Evolutionary conservation across 805 yeast species (phyloP), one percentile per base, ranked within the genome.

Genomic region (Spathaspora passalidarum): DNA sequence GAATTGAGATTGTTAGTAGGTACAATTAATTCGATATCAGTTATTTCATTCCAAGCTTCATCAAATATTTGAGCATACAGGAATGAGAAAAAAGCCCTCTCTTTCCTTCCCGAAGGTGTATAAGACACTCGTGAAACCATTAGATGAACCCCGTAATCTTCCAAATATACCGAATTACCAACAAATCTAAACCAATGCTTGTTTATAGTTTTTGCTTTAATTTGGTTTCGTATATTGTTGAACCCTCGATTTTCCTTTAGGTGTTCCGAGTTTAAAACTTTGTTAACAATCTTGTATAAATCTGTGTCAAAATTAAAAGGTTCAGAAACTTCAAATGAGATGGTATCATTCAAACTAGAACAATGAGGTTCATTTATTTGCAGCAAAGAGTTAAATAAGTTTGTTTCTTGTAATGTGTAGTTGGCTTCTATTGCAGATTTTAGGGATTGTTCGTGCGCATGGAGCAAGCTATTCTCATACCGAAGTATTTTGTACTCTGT

Each of bases 141-240:
- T 14, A 54, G 56, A 46, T 66, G 66, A 5, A 64, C 59, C 7
- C 66, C 61, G 37, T 57, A 64, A n/a, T 62, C 59, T 44, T 59
- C 51, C 13, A 65, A 47, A 59, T 60, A 65, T 2, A 62, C 66
- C 5, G 64, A 56, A 5, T 65, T 54, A 1, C 69, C 69, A 3
- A 62, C 60, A 44, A 66, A 57, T 29, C 59, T 52, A 44, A 51
- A 60, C 69, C 69, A 66, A 43, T 60, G 55, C 20, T 54, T 46
- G 11, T 53, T 53, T 5, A 48, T 32, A 1, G 43, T 40, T 5
- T 44, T 32, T 10, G 42, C 38, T 17, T 46, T 25, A 8, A 55
- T 21, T 16, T 53, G 56, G 14, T 48, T 43, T 14, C 41, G 32
- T 9, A 51, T 32, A 32, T 46, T 17, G 6, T 10, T 7, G 14